Evolutionary conservation across 176 grass and related monocot species (phyloP), one percentile per base, ranked within the genome.

Genomic region (Avena atlantica): DNA sequence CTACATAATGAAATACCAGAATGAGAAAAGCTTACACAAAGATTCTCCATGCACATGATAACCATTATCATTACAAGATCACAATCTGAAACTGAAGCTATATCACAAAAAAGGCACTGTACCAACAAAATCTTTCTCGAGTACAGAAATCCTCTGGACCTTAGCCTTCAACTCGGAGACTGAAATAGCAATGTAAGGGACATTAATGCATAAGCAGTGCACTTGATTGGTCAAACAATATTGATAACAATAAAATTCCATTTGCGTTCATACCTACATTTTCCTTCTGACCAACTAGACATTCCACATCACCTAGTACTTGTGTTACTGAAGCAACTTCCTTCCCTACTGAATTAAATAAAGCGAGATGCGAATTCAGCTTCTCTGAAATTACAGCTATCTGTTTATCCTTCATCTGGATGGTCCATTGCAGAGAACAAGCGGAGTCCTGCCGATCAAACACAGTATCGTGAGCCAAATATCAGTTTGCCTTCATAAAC

Each of bases 71-170:
- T 21, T 17, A 42, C n/a, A 88, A 68, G 62, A 36, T 78, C 36
- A 79, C 19, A 51, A 60, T 85, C n/a, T 75, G 67, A 71, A 53
- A 70, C 63, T 67, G 20, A 88, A 67, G 23, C 42, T 13, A 76
- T 24, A 29, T 14, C 37, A 88, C 20, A 76, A 60, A 16, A 44
- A 57, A 79, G 61, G 44, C 53, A 52, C 10, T 53, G 45, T 98
- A 98, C 95, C 93, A 63, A 89, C 77, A 83, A 98, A 95, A 65
- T 95, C 95, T 78, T 93, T 92, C 79, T 95, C 95, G 48, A 98
- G 82, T 50, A 87, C 72, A 87, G 83, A 92, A 78, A 98, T 90
- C 74, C 89, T 86, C 31, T 85, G 64, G 37, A 98, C 86, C 70
- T 98, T 98, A 49, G 85, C 72, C 88, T 95, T 98, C 84, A 98